Evolutionary conservation across 2,329 filamentous ascomycete species (phyloP).

Genomic region (Stagonosporopsis tanaceti): DNA sequence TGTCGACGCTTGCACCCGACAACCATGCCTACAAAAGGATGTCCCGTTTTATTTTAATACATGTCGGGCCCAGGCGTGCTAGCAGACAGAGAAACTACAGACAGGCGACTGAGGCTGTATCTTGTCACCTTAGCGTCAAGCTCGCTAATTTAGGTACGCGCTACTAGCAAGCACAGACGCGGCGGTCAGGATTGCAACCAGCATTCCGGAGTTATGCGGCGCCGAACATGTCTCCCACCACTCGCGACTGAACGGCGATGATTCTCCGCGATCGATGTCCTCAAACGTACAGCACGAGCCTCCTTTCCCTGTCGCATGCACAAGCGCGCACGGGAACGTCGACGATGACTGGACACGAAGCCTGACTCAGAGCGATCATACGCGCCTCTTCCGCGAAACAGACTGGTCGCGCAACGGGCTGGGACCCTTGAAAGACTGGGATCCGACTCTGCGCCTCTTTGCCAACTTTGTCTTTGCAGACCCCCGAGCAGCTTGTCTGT

Average conservation of each 20-base stretch:
- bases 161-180: too few species aligned
- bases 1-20: too few species aligned
- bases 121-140: too few species aligned
- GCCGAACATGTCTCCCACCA: background rate
- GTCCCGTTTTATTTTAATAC: too few species aligned
- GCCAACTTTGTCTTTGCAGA: slow-evolving; percentile 37
- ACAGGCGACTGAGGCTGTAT: too few species aligned
- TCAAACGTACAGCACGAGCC: background rate
- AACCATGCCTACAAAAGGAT: too few species aligned
- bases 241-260: background rate
- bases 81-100: too few species aligned
- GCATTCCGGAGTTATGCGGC: too few species aligned
- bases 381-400: slow-evolving; percentile 32
- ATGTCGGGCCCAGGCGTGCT: too few species aligned
- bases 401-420: slow-evolving; percentile 32
- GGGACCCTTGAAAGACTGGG: slow-evolving; percentile 30
- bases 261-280: background rate
- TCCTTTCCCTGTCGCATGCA: background rate
- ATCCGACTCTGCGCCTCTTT: slow-evolving; percentile 27
- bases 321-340: background rate
- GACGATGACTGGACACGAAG: slow-evolving; percentile 30
- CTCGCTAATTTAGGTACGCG: too few species aligned
- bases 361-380: slow-evolving; percentile 32
- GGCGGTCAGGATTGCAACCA: too few species aligned
- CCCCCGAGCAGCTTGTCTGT: slow-evolving; percentile 35